A percentile compares a stretch with the other conserved stretches of the same genome.
Evolutionary conservation across 805 yeast species (phyloP).

Genomic region (Tetrapisispora arboricola): DNA sequence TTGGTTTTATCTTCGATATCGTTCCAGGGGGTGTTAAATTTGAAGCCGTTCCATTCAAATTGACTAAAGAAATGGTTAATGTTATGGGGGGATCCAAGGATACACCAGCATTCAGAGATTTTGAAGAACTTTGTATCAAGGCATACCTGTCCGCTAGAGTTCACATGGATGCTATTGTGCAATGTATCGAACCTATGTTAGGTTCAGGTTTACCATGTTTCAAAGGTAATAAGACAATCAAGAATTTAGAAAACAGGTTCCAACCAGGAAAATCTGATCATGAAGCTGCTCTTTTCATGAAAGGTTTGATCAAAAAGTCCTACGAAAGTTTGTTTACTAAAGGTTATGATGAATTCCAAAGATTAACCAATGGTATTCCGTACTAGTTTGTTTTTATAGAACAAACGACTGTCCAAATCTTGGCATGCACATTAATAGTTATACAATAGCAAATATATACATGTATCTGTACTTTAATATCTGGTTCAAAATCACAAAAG

Average conservation of each 20-base stretch:
- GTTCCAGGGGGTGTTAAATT: slow-evolving; percentile 98
- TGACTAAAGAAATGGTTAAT: slow-evolving; percentile 90
- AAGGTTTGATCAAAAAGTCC: slow-evolving; percentile 64
- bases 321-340: slow-evolving; percentile 83
- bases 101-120: slow-evolving; percentile 86
- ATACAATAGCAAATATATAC: too few relatives aligned
- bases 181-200: slow-evolving; percentile 85
- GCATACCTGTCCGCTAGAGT: slow-evolving; percentile 86
- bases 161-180: slow-evolving; percentile 72
- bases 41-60: slow-evolving; percentile 96
- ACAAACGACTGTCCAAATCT: too few relatives aligned
- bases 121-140: slow-evolving; percentile 89
- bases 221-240: slow-evolving; percentile 72
- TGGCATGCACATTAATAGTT: too few relatives aligned
- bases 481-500: too few relatives aligned
- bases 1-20: slow-evolving; percentile 97
- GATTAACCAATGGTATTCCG: slow-evolving; percentile 94
- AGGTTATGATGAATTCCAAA: slow-evolving; percentile 96
- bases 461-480: too few relatives aligned
- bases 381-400: slow-evolving; percentile 48
- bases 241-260: slow-evolving; percentile 66
- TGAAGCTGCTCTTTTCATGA: slow-evolving; percentile 75
- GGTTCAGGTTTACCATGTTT: slow-evolving; percentile 95
- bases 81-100: slow-evolving; percentile 87
- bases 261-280: slow-evolving; percentile 70